Conservation (phyloP, 176 grass and related monocot species). For the Phyllostachys edulis region DNA sequence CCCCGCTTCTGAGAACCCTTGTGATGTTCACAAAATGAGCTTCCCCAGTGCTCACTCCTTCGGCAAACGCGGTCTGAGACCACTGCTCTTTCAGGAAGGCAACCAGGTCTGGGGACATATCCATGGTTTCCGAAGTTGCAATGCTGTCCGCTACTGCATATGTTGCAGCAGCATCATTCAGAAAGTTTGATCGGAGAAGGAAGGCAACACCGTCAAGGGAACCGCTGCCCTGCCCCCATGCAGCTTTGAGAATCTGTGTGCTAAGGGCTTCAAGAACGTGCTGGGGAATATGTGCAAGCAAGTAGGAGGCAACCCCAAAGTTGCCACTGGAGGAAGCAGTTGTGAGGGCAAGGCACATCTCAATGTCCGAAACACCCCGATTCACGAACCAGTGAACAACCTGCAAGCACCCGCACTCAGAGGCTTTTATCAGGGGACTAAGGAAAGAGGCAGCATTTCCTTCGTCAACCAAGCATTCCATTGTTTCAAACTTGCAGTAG, state of each 20-base stretch:
- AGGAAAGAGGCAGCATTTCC: constrained; percentile 71
- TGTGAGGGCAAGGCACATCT: constrained; percentile 77
- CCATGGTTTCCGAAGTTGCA: constrained; percentile 26
- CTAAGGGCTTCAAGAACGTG: constrained; percentile 59
- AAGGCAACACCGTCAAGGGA: constrained; percentile 78
- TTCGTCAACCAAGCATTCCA: constrained; percentile 80
- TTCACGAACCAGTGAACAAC: constrained; percentile 78
- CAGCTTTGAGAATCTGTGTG: constrained; percentile 67
- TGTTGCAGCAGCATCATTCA: constrained; percentile 57
- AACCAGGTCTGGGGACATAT: constrained; percentile 46
- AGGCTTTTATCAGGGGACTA: constrained; percentile 63
- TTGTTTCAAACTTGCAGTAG: constrained; percentile 73
- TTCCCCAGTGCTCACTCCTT: constrained; percentile 45
- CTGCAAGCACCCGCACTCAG: constrained; percentile 67
- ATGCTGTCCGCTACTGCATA: constrained; percentile 66
- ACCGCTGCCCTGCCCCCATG: constrained; percentile 52
- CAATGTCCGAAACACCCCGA: constrained; percentile 63
- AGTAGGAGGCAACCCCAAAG: constrained; percentile 48
- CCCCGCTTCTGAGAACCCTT: constrained; percentile 54
- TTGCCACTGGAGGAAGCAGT: constrained; percentile 63
- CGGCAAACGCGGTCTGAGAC: constrained; percentile 55
- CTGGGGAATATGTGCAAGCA: constrained; percentile 62
- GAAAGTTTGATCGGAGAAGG: constrained; percentile 69
- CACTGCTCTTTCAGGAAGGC: constrained; percentile 71
- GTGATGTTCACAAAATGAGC: constrained; percentile 65